These are phyloP conservation scores for Termitomyces sp. DNA, from an alignment of 768 basidiomycete species.

Conservation along the genomic window DNA sequence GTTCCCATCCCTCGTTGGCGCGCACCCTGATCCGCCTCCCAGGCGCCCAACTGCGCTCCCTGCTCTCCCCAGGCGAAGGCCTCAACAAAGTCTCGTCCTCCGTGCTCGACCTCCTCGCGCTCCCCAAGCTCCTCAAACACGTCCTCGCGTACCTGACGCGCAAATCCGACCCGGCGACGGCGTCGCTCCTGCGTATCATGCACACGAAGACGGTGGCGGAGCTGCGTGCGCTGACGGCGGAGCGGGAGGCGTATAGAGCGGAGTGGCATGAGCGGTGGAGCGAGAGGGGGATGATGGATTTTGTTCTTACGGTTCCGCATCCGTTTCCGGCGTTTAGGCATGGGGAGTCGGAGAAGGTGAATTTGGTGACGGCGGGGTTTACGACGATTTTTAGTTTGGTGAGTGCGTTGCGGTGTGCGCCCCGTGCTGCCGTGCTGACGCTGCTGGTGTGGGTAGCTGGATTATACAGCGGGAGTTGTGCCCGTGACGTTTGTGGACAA, in stretches of 20 bases:
- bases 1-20: too few species aligned
- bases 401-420: too few species aligned
- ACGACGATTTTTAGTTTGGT: conserved; percentile 68
- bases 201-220: conserved; percentile 44
- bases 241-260: conserved; percentile 36
- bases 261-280: conserved; percentile 42
- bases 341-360: conserved; percentile 43
- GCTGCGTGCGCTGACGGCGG: conserved; percentile 41
- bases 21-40: too few species aligned
- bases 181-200: conserved; percentile 31
- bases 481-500: conserved; percentile 51
- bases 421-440: too few species aligned
- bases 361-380: conserved; percentile 54
- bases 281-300: conserved; percentile 52
- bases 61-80: conserved; percentile 28
- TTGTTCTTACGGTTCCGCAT: conserved; percentile 55
- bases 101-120: conserved; percentile 26
- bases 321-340: conserved; percentile 56
- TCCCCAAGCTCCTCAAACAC: conserved; percentile 37
- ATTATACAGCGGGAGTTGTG: conserved; percentile 52
- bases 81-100: conserved; percentile 24
- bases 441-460: conserved; percentile 32
- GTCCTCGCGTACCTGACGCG: conserved; percentile 35
- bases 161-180: conserved; percentile 29
- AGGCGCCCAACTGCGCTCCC: conserved; percentile 40